A percentile compares a stretch with the other conserved stretches of the same genome.
phyloP scores from a whole-genome alignment of 2,329 filamentous ascomycete species.

The Hypoxylon sp. region DNA sequence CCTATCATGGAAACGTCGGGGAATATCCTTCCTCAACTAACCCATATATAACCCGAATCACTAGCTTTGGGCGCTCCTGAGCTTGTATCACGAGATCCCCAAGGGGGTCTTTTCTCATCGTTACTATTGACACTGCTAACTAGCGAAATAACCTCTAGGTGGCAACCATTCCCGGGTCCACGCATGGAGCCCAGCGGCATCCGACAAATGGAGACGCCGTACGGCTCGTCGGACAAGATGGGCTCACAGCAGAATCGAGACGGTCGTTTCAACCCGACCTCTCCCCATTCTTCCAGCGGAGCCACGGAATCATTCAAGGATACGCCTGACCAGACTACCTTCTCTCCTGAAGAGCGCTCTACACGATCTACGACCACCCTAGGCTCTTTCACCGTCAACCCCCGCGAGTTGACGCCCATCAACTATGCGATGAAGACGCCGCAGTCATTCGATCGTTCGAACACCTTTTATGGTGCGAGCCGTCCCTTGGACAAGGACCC shows the following conservation, averaged over 20 bases:
- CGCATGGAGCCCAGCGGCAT: background rate
- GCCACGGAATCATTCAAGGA: conserved; percentile 65
- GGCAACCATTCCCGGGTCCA: too few species aligned
- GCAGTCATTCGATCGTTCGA: conserved; percentile 35
- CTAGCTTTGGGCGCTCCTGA: background rate
- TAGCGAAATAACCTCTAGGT: background rate
- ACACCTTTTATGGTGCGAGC: conserved; percentile 34
- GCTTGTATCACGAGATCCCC: background rate
- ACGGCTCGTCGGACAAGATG: conserved; percentile 33
- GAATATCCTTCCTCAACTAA: background rate
- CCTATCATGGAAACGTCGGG: background rate
- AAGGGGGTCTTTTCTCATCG: background rate
- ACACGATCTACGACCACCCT: conserved; percentile 53
- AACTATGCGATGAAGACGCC: conserved; percentile 38
- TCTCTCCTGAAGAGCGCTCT: conserved; percentile 67
- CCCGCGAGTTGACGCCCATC: conserved; percentile 42
- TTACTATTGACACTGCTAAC: background rate
- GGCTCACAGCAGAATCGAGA: conserved; percentile 54
- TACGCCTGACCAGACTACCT: conserved; percentile 70
- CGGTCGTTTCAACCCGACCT: conserved; percentile 53
- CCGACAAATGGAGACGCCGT: conserved; percentile 21
- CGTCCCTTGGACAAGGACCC: conserved; percentile 56
- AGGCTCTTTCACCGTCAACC: conserved; percentile 44
- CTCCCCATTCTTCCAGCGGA: conserved; percentile 60
- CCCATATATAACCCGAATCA: background rate